Evolutionary conservation across 163 green algal species (phyloP), one percentile per base, ranked within the genome.

Genomic region (Prototheca wickerhamii): DNA sequence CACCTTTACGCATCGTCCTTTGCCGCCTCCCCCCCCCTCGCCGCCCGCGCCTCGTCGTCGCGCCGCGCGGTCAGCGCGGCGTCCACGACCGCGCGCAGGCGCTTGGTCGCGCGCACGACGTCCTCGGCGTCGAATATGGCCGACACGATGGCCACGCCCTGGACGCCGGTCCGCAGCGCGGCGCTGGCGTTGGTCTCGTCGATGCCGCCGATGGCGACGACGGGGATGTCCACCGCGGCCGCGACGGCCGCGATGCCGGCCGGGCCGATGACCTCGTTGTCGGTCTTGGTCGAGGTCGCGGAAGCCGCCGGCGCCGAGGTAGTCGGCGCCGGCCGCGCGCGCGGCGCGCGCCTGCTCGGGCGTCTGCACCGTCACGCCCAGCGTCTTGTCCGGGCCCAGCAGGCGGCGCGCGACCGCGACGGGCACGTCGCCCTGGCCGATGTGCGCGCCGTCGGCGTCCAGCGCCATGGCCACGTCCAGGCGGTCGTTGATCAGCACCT

Each of bases 181-280:
- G 77, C 64, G 0, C 7, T 55, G 1, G 79, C 81, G 60, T 95
- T 95, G 46, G 34, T 66, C 21, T 65, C 62, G 4, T 53, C 76
- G 18, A 97, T 82, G 31, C 92, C 92, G 5, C 92, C 92, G 26
- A 98, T 98, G 26, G 90, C 82, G 6, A 97, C 91, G 2, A 96
- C 85, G 4, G 92, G 91, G 43, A 97, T 75, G 21, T 26, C 33
- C 2, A 84, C 71, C 0, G 63, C 46, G 2, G n/a, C 10, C 31
- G 28, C 84, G 35, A 55, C 46, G 17, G 42, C 4, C 25, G 3
- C 65, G 2, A 42, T 51, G 51, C 46, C 31, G 37, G 17, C 28
- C 60, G 35, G 60, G 4, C 12, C 59, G 8, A 56, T 12, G 29
- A 21, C 35, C 28, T 26, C 5, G 43, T 26, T 58, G 17, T 58